A percentile compares a stretch with the other conserved stretches of the same genome.
These are phyloP conservation scores for Astragalus membranaceus DNA, from an alignment of 306 rosid species.

Conservation along the genomic window DNA sequence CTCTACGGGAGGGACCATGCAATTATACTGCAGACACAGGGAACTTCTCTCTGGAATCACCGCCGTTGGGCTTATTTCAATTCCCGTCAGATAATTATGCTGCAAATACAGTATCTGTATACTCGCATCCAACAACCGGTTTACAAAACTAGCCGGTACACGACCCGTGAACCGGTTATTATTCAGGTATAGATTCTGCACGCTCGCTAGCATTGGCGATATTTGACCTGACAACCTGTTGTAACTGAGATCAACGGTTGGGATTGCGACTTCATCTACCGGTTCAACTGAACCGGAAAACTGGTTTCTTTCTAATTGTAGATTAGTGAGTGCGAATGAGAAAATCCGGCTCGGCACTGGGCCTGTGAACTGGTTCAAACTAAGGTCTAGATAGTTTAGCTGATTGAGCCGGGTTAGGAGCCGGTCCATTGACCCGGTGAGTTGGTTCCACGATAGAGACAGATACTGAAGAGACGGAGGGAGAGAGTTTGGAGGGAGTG, in stretches of 20 bases:
- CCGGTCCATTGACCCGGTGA: slow-evolving; percentile 62
- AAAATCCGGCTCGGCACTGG: slow-evolving; percentile 62
- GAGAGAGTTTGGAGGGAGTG: slow-evolving; percentile 47
- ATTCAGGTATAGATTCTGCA: slow-evolving; percentile 78
- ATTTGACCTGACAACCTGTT: slow-evolving; percentile 67
- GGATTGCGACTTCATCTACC: slow-evolving; percentile 47
- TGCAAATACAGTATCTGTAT: slow-evolving; percentile 82
- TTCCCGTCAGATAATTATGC: slow-evolving; percentile 89
- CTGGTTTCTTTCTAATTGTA: slow-evolving; percentile 69
- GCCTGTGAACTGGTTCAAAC: slow-evolving; percentile 76
- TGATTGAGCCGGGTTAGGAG: slow-evolving; percentile 49
- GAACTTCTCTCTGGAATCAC: slow-evolving; percentile 88
- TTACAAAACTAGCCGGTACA: slow-evolving; percentile 69
- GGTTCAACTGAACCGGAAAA: slow-evolving; percentile 67
- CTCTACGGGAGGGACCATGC: slow-evolving; percentile 92
- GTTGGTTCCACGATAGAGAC: slow-evolving; percentile 72
- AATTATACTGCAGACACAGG: slow-evolving; percentile 86
- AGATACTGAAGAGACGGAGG: slow-evolving; percentile 80
- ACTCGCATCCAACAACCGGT: slow-evolving; percentile 54
- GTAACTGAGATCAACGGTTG: slow-evolving; percentile 84
- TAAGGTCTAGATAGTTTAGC: slow-evolving; percentile 73
- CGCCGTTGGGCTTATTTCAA: slow-evolving; percentile 86
- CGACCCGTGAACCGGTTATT: slow-evolving; percentile 85
- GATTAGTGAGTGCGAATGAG: slow-evolving; percentile 58
- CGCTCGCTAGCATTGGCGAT: slow-evolving; percentile 63